phyloP scores from a whole-genome alignment of 331 rosid genomes.

The Quercus phellos region DNA sequence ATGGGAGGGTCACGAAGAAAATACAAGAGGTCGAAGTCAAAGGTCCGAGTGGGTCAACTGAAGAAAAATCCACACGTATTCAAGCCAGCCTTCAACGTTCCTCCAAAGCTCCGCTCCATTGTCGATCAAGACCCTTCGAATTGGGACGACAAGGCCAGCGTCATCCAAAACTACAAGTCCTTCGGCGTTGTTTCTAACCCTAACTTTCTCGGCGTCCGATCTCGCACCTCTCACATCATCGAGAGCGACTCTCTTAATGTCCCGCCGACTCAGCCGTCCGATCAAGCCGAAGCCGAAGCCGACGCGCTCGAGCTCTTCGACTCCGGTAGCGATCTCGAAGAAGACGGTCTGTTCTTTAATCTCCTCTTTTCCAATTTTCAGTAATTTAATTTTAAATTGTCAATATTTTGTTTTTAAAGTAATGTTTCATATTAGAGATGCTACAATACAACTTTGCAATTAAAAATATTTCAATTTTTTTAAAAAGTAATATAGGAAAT shows the following conservation, averaged over 20 bases:
- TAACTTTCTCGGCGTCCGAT: conserved; percentile 44
- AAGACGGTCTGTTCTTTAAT: conserved; percentile 56
- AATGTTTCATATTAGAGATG: too few relatives aligned
- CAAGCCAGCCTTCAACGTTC: conserved; percentile 71
- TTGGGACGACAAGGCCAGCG: conserved; percentile 65
- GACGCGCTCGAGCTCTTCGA: conserved; percentile 15
- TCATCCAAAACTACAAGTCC: conserved; percentile 51
- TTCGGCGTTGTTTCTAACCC: conserved; percentile 66
- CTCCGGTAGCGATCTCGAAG: conserved; percentile 78
- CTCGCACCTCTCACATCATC: conserved; percentile 45
- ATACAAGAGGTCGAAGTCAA: conserved; percentile 52
- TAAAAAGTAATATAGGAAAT: too few relatives aligned
- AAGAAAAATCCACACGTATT: conserved; percentile 55
- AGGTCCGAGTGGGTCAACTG: conserved; percentile 68
- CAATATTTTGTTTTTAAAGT: too few relatives aligned
- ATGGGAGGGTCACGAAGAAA: conserved; percentile 88
- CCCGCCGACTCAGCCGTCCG: conserved; percentile 15
- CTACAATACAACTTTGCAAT: too few relatives aligned
- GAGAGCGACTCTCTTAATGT: conserved; percentile 47
- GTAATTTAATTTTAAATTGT: neutral
- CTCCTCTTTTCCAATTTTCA: neutral
- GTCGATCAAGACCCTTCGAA: conserved; percentile 19
- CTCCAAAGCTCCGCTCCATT: conserved; percentile 63
- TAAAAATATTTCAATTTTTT: too few relatives aligned
- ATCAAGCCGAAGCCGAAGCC: conserved; percentile 4